Conservation (phyloP, 306 rosid genomes). For the Castanea crenata region DNA sequence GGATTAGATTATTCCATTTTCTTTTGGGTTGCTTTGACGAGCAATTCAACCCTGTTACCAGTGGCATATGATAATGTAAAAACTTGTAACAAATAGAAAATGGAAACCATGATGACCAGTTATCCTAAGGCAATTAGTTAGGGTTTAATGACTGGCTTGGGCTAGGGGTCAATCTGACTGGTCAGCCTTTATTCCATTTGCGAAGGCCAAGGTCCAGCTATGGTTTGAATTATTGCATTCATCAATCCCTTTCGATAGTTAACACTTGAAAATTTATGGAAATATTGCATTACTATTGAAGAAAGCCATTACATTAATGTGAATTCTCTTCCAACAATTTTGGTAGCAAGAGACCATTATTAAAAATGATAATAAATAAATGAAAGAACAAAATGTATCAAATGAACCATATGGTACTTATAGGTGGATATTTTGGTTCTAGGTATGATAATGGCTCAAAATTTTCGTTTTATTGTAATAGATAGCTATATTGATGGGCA, state of each 20-base stretch:
- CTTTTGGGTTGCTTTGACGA: not conserved
- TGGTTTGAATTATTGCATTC: not conserved
- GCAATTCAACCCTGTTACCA: not conserved
- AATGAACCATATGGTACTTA: not conserved
- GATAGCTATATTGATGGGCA: not conserved
- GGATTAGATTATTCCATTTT: not conserved
- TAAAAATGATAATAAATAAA: not conserved
- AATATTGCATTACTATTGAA: not conserved
- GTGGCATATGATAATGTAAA: not conserved
- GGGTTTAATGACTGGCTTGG: not conserved
- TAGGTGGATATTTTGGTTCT: not conserved
- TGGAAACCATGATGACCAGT: not conserved
- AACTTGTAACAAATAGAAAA: not conserved
- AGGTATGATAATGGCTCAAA: not conserved
- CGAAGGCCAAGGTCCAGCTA: not conserved
- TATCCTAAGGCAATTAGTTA: not conserved
- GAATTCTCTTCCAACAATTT: not conserved
- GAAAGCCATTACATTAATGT: not conserved
- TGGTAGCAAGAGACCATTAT: not conserved
- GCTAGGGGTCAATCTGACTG: not conserved
- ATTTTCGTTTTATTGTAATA: not conserved
- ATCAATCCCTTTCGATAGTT: not conserved
- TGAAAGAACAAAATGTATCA: not conserved
- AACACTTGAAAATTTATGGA: not conserved
- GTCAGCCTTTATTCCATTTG: not conserved